Evolutionary conservation across 2,329 filamentous ascomycete genomes (phyloP), one percentile per base, ranked within the genome.

Genomic region (Colletotrichum simmondsii): DNA sequence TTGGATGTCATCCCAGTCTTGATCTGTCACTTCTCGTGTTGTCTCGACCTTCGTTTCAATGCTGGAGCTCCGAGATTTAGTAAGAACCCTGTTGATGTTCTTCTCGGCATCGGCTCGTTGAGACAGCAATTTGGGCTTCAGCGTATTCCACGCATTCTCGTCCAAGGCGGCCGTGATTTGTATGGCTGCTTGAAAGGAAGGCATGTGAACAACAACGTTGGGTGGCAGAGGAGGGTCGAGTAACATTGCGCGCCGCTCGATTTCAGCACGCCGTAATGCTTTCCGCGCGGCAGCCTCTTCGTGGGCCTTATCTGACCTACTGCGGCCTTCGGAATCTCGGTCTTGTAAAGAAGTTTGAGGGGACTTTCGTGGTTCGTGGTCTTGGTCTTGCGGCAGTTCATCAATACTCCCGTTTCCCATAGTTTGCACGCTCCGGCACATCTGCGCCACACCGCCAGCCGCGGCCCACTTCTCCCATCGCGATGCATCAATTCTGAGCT

Each of bases 381-480:
- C 30, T 37, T 10, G 30, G 12, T 28, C 63, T 46, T 46, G 24
- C 24, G n/a, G 12, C 22, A 19, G 16, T 7, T 10, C 26, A 19
- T 42, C 30, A 10, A 2, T 19, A 24, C 24, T 22, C 88, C 86
- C 42, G 89, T 92, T 71, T 90, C 87, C 69, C 53, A 83, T 82
- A 59, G 81, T 80, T 26, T 42, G 42, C 22, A 61, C 62, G 26
- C 75, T 12, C 52, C 75, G 81, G 62, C 81, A 80, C 78, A 87
- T 84, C 53, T 80, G 81, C 11, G 73, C 57, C 53, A 85, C 67
- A 42, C 84, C 84, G 60, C 86, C 86, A 53, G 86, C 82, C 4
- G 78, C 76, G 75, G 92, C 91, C 90, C 93, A 96, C 77, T 91
- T 92, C 79, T 95, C 94, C 92, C 93, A 96, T 62, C 92, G 89